These are phyloP conservation scores for Parathielavia appendiculata DNA, from an alignment of 495 filamentous ascomycete genomes.

Conservation along the genomic window DNA sequence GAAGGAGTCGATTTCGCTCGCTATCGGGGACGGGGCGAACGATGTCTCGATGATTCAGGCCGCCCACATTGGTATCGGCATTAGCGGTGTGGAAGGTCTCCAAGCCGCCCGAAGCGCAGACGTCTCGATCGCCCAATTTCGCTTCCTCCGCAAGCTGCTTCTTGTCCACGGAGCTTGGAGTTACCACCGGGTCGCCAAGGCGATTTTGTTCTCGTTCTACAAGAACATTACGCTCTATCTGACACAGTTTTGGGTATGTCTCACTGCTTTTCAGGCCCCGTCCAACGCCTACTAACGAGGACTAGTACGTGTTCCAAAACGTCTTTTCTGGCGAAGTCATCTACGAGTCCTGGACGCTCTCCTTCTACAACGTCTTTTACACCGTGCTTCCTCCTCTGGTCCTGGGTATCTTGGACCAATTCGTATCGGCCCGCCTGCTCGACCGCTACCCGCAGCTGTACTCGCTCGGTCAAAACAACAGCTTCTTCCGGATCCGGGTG, in stretches of 20 bases:
- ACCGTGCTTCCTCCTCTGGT: constrained; percentile 90
- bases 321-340: constrained; percentile 97
- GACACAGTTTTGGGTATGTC: constrained; percentile 94
- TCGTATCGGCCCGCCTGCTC: constrained; percentile 90
- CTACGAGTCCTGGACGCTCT: constrained; percentile 98
- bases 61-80: constrained; percentile 96
- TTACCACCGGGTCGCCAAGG: constrained; percentile 93
- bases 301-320: constrained; percentile 92
- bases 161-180: constrained; percentile 97
- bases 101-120: constrained; percentile 95
- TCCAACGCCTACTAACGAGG: not conserved
- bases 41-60: constrained; percentile 99
- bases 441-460: constrained; percentile 98
- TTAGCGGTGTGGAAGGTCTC: constrained; percentile 96
- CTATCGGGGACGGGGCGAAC: constrained; percentile 97
- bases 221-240: constrained; percentile 98
- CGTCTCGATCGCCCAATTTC: constrained; percentile 93
- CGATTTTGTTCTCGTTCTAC: constrained; percentile 98
- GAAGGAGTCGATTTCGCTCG: constrained; percentile 79
- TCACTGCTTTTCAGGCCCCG: constrained; percentile 34
- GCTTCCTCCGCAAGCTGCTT: constrained; percentile 89
- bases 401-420: constrained; percentile 97
- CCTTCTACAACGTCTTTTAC: constrained; percentile 99
- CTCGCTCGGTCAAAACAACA: constrained; percentile 82
- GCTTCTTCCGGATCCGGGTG: constrained; percentile 86